Base-by-base conservation (phyloP, 768 basidiomycete species). In the Collybia nuda region DNA sequence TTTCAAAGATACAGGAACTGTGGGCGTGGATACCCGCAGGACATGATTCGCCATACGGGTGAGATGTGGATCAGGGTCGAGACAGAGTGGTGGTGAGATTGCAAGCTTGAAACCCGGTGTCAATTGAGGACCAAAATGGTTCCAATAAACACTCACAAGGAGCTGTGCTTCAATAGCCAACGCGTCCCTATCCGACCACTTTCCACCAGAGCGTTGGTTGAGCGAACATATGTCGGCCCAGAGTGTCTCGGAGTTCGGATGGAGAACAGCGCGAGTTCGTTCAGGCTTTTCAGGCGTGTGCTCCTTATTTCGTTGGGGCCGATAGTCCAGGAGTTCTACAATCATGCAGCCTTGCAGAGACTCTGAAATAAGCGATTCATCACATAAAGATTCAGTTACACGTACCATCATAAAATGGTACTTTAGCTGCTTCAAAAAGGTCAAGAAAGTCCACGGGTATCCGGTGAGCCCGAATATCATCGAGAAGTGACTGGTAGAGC, bases 391-490 rank as follows among this genome's bases (percentile, higher is more conserved):
- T 23, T 12, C 48, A n/a, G 23, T 32, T 32, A 28, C 44, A 70
- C 76, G 22, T 52, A 90, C 90, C 91, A 64, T 93, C 88, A 64
- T 92, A 93, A 67, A 90, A 93, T 18, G 88, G 88, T 3, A 90
- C 77, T 50, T 75, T 76, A 3, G 83, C 81, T 18, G 77, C 68
- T 54, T 93, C 87, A 57, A 93, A 91, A 23, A 91, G 68, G 53
- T 91, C 88, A 11, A 92, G 73, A 63, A 90, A 91, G 69, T 93
- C 91, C 24, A 87, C 83, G 11, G 91, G 91, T 75, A 93, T 92
- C 41, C 90, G 78, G 57, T 88, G 82, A 6, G 85, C 85, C 41
- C 88, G 81, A 47, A 93, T 84, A 62, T 93, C 91, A 60, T 93
- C 91, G 36, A 93, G 74, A 6, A 93, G 67, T 40, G 86, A 84